Evolutionary conservation across 2,329 filamentous ascomycete species (phyloP), one percentile per base, ranked within the genome.

Genomic region (Trichoderma hamatum): DNA sequence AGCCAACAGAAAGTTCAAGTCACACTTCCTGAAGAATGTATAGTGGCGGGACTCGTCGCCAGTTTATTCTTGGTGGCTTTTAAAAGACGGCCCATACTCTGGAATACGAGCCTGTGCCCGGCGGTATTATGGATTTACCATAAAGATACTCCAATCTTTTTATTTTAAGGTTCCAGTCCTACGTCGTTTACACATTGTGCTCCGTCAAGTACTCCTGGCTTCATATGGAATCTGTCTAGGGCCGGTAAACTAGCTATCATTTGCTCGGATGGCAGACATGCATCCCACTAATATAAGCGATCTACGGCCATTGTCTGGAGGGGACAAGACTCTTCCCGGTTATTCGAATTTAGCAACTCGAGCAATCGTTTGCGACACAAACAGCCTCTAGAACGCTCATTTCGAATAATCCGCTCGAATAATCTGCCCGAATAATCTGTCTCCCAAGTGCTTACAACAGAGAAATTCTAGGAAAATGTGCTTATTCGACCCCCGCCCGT

Each of bases 1-100:
- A 26, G 93, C 94, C 60, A 97, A 92, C 75, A 93, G 89, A 81
- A 98, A 97, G 82, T 97, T 97, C 81, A 97, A 96, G 81, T 85
- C 88, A 76, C 94, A 95, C 77, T 93, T 92, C 75, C 83, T 94
- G 71, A 85, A 89, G 60, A 89, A 92, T 72, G 79, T 97, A 16
- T 97, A 55, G 43, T 6, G 26, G 55, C 16, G 21, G 56, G 34
- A 24, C 9, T 16, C 30, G 21, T 13, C 14, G n/a, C 36, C 21
- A n/a, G 19, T 10, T 59, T 26, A 10, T 6, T 5, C 5, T 4
- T 9, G 11, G 21, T 28, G 19, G 13, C 24, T 46, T 28, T 9
- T 21, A 34, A 13, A 34, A n/a, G 49, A 30, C 24, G 34, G 4
- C 32, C 21, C 16, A 19, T 13, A 10, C 21, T 28, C 10, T 28